Percentiles rank a stretch among this genome's conserved stretches.
These are phyloP conservation scores for Chlorophyllum brunneum DNA, from an alignment of 768 basidiomycete species.

Conservation along the genomic window DNA sequence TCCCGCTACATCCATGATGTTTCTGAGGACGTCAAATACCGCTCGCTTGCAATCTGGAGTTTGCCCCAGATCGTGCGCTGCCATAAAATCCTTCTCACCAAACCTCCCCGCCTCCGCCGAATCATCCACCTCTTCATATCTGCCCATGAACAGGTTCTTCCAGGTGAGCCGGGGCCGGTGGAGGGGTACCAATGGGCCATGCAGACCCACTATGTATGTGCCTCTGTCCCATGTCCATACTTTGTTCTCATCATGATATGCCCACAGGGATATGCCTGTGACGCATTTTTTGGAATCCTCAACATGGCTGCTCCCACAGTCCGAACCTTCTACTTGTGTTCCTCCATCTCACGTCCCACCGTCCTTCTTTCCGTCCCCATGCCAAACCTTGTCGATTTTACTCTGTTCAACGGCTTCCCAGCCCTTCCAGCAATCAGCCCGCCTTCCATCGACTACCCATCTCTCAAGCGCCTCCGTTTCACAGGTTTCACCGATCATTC, in stretches of 20 bases:
- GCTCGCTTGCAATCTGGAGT: constrained; percentile 26
- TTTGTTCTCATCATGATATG: background rate
- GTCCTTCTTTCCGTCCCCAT: constrained; percentile 19
- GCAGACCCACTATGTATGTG: constrained; percentile 11
- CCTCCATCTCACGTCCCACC: constrained; percentile 18
- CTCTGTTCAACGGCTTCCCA: constrained; percentile 25
- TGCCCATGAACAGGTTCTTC: constrained; percentile 15
- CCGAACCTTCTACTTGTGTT: constrained; percentile 21
- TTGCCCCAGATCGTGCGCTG: constrained; percentile 22
- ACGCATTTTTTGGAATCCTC: constrained; percentile 18
- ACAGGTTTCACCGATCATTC: constrained; percentile 21
- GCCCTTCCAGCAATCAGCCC: constrained; percentile 7
- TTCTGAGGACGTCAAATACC: constrained; percentile 23
- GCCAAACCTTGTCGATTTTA: constrained; percentile 22
- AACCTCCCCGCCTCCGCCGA: constrained; percentile 19
- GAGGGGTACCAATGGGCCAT: background rate
- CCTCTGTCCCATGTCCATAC: background rate
- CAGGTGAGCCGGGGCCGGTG: background rate
- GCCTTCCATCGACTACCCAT: constrained; percentile 16
- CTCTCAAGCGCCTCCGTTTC: constrained; percentile 20
- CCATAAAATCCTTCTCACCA: constrained; percentile 18
- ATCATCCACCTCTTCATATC: constrained; percentile 28
- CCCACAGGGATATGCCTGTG: constrained; percentile 17
- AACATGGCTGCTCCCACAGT: constrained; percentile 20
- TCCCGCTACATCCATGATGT: constrained; percentile 25